Percentiles rank a stretch among this genome's conserved stretches.
phyloP scores from a whole-genome alignment of 768 basidiomycete species.

The Lactarius pseudohatsudake region DNA sequence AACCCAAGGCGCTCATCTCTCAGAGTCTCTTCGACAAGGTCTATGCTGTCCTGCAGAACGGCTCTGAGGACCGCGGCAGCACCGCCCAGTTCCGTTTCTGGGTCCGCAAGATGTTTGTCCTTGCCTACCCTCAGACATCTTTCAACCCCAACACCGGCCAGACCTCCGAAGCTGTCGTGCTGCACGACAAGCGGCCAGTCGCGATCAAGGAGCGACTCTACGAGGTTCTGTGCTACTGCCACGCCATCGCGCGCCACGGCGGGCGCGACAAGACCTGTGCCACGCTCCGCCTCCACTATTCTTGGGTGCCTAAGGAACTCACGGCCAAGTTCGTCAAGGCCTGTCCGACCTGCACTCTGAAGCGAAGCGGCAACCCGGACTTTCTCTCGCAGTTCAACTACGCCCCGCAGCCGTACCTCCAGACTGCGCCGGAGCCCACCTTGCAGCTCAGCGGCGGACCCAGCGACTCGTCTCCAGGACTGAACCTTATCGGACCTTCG shows the following conservation, averaged over 20 bases:
- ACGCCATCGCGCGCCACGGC: slow-evolving; percentile 62
- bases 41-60: slow-evolving; percentile 25
- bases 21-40: slow-evolving; percentile 28
- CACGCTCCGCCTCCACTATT: slow-evolving; percentile 65
- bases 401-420: background rate
- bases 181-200: slow-evolving; percentile 72
- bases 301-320: slow-evolving; percentile 84
- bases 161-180: slow-evolving; percentile 44
- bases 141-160: slow-evolving; percentile 7
- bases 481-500: slow-evolving; percentile 6
- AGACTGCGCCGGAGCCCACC: background rate
- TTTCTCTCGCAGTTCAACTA: slow-evolving; percentile 23
- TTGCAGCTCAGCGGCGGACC: slow-evolving; percentile 15
- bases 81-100: slow-evolving; percentile 31
- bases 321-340: slow-evolving; percentile 74
- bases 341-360: slow-evolving; percentile 70
- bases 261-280: slow-evolving; percentile 79
- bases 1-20: slow-evolving; percentile 30
- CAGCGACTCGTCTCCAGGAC: slow-evolving; percentile 16
- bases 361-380: slow-evolving; percentile 40
- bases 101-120: slow-evolving; percentile 30
- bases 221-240: slow-evolving; percentile 72
- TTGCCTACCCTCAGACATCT: slow-evolving; percentile 28
- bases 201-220: slow-evolving; percentile 79
- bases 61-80: slow-evolving; percentile 23